Conservation (phyloP, 2,329 filamentous ascomycete species). For the Arachnomyces sp. region DNA sequence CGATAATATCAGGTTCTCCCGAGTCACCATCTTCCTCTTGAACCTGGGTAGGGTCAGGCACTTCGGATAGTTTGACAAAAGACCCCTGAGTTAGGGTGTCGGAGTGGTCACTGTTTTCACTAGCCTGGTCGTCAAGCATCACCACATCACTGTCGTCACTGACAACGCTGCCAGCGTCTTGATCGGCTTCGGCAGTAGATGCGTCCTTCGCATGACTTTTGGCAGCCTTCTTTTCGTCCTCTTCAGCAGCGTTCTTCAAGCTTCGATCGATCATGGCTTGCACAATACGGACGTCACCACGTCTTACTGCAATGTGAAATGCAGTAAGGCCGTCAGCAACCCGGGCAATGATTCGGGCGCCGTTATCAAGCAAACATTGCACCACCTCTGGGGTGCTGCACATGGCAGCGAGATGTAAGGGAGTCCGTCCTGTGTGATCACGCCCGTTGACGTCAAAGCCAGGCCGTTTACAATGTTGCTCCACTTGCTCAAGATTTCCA, state of each 20-base stretch:
- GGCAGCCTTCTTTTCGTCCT: constrained; percentile 59
- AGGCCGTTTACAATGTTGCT: constrained; percentile 61
- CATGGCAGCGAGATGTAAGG: constrained; percentile 65
- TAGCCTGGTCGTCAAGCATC: too few species aligned
- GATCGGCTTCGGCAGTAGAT: constrained; percentile 21
- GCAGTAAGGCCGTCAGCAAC: constrained; percentile 72
- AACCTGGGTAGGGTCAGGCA: constrained; percentile 4
- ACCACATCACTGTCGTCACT: constrained; percentile 44
- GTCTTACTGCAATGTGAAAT: constrained; percentile 67
- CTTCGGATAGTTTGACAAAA: constrained; percentile 56
- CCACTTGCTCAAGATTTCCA: constrained; percentile 58
- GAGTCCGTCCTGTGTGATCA: constrained; percentile 69
- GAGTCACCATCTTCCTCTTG: constrained; percentile 45
- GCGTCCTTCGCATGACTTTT: constrained; percentile 18
- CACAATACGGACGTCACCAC: constrained; percentile 62
- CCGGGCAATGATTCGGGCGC: constrained; percentile 64
- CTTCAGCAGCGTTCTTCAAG: constrained; percentile 54
- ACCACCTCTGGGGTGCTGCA: constrained; percentile 62
- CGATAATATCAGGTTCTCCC: constrained; percentile 67
- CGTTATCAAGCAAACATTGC: constrained; percentile 59
- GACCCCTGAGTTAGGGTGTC: constrained; percentile 54
- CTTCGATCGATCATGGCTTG: too few species aligned
- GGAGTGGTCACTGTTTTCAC: constrained; percentile 20
- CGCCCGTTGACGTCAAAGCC: constrained; percentile 61
- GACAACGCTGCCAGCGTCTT: constrained; percentile 31